A percentile compares a stretch with the other conserved stretches of the same genome.
Evolutionary conservation across 768 basidiomycete genomes (phyloP).

Genomic region (Macrolepiota albuminosa): DNA sequence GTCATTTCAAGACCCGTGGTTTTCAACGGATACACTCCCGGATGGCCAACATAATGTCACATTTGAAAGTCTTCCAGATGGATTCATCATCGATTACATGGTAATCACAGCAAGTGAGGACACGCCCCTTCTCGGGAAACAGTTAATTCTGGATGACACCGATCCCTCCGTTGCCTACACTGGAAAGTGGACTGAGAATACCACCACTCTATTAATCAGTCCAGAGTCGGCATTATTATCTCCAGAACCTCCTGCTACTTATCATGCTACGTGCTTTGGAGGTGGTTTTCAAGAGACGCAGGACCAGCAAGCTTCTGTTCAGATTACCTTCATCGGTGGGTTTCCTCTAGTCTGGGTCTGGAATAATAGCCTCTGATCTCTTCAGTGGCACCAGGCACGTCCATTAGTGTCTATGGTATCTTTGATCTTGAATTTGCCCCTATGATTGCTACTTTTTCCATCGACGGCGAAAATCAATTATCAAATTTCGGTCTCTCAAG

Average conservation of each 20-base stretch:
- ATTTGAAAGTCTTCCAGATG: not conserved
- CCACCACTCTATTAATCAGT: not conserved
- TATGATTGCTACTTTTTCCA: not conserved
- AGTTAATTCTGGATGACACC: not conserved
- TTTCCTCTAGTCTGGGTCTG: not conserved
- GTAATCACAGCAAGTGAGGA: not conserved
- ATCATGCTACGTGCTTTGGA: not conserved
- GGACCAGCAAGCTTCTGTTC: not conserved
- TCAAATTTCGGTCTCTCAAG: no score
- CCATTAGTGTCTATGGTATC: not conserved
- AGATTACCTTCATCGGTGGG: not conserved
- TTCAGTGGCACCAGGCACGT: not conserved
- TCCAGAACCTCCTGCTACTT: not conserved
- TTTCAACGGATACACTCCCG: not conserved
- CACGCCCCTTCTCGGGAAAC: not conserved
- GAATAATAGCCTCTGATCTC: not conserved
- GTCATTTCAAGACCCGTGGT: not conserved
- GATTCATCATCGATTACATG: not conserved
- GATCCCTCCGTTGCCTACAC: not conserved
- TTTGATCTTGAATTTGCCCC: not conserved
- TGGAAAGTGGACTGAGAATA: not conserved
- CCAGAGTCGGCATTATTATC: no score
- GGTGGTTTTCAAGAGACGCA: not conserved
- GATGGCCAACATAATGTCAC: not conserved
- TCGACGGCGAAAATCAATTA: not conserved